Conservation (phyloP, 306 rosid species). For the Senna siamea region DNA sequence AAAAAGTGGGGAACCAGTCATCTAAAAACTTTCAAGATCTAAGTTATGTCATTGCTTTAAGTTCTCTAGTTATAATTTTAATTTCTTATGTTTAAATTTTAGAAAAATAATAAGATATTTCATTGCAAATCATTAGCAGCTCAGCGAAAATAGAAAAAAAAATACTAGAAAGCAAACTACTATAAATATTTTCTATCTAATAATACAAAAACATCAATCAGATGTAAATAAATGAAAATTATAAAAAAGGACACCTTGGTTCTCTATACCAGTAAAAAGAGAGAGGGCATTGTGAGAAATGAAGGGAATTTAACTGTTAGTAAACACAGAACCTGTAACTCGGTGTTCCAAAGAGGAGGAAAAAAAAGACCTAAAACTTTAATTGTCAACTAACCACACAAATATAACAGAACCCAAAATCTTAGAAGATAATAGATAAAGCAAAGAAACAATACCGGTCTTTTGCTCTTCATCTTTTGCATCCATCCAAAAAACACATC, state of each 20-base stretch:
- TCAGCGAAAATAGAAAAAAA: not conserved
- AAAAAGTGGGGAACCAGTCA: constrained; percentile 20
- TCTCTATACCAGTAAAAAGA: not conserved
- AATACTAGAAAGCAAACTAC: not conserved
- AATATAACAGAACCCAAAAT: not conserved
- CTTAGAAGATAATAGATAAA: too few species aligned
- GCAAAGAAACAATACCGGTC: too few species aligned
- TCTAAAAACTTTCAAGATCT: constrained; percentile 36
- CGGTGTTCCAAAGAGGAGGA: not conserved
- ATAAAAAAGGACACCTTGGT: not conserved
- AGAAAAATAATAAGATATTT: not conserved
- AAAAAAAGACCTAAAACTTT: not conserved
- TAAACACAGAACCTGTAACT: not conserved
- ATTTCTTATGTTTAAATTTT: not conserved
- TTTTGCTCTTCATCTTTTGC: too few species aligned
- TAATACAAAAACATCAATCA: not conserved
- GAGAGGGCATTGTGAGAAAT: not conserved
- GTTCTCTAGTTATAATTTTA: not conserved
- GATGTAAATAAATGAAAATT: not conserved
- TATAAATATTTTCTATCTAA: not conserved
- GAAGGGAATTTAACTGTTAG: not conserved
- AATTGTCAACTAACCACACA: constrained; percentile 1
- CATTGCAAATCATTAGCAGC: not conserved
- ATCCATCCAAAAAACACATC: too few species aligned
- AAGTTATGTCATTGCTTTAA: not conserved